Evolutionary conservation across 768 basidiomycete genomes (phyloP).

Genomic region (Lepiota brunneoincarnata): DNA sequence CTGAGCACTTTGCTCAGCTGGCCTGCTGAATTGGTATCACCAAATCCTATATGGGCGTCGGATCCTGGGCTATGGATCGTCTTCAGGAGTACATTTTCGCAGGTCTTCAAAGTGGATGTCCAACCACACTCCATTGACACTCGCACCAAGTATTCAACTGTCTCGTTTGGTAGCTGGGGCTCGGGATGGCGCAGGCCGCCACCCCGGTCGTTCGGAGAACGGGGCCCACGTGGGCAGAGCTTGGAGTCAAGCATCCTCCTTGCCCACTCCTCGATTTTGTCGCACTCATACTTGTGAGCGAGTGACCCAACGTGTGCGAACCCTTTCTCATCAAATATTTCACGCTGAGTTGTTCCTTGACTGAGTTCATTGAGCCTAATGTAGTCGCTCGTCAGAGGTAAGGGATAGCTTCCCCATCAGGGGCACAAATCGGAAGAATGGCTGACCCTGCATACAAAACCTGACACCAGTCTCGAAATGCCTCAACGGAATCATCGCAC

Average conservation of each 20-base stretch:
- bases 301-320: background rate
- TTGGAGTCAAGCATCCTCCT: background rate
- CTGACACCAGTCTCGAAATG: conserved; percentile 1
- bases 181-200: too few relatives aligned
- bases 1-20: background rate
- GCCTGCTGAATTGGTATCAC: too few relatives aligned
- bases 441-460: conserved; percentile 2
- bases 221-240: too few relatives aligned
- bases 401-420: background rate
- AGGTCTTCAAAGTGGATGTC: too few relatives aligned
- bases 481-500: background rate
- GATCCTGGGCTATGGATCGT: too few relatives aligned
- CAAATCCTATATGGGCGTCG: too few relatives aligned
- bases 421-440: background rate
- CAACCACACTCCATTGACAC: background rate
- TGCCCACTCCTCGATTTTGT: background rate
- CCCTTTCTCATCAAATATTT: background rate
- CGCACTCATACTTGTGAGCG: conserved; percentile 2
- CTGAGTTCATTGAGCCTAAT: background rate
- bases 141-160: background rate
- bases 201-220: too few relatives aligned
- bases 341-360: too few relatives aligned
- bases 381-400: background rate
- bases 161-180: too few relatives aligned
- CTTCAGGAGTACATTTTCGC: too few relatives aligned